Percentiles rank a stretch among this genome's conserved stretches.
phyloP scores from a whole-genome alignment of 179 eudicot species.

The Amaranthus tricolor region DNA sequence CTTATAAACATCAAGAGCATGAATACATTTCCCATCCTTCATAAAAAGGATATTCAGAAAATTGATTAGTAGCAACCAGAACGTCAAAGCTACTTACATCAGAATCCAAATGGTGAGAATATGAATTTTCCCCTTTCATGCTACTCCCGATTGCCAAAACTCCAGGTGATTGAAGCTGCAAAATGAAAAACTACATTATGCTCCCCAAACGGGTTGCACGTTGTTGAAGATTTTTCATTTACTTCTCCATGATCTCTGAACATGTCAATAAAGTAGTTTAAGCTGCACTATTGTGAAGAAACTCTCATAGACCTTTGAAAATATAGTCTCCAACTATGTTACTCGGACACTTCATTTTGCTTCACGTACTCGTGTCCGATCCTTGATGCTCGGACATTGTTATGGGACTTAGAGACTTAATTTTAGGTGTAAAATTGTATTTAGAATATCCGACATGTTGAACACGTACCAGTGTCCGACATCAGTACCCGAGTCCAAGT shows the following conservation, averaged over 20 bases:
- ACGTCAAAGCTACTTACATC: constrained; percentile 52
- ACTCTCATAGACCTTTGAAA: neutral
- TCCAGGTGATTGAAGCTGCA: constrained; percentile 94
- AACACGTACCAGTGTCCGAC: too few species aligned
- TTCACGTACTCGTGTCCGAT: too few species aligned
- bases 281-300: neutral
- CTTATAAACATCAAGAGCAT: neutral
- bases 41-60: constrained; percentile 2
- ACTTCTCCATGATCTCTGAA: neutral
- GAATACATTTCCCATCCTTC: neutral
- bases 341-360: too few species aligned
- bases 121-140: constrained; percentile 95
- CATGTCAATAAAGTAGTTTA: neutral
- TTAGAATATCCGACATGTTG: too few species aligned
- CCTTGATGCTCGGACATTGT: too few species aligned
- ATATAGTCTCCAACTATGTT: neutral
- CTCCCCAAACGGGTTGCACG: neutral
- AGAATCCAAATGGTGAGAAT: constrained; percentile 97
- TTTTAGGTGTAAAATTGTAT: too few species aligned
- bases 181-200: constrained; percentile 18
- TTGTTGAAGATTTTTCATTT: neutral
- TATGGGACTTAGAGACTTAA: too few species aligned
- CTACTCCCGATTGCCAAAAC: constrained; percentile 98
- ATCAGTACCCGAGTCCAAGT: too few species aligned
- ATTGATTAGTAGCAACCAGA: constrained; percentile 13